phyloP scores from a whole-genome alignment of 345 rosid species.

The Lagerstroemia speciosa region DNA sequence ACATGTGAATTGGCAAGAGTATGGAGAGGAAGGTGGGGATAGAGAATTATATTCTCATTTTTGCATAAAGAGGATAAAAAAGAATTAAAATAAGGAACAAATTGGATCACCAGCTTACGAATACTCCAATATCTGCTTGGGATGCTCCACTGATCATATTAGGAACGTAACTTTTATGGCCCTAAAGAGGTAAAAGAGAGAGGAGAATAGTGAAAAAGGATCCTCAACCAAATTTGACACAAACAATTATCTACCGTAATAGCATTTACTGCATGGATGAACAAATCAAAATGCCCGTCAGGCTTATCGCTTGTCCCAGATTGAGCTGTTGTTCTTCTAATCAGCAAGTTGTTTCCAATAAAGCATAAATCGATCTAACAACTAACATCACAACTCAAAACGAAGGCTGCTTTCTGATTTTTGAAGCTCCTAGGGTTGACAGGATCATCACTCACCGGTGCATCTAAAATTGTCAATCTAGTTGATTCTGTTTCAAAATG shows the following conservation, averaged over 20 bases:
- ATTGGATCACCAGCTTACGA: conserved; percentile 37
- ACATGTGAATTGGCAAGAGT: neutral
- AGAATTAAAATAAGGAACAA: neutral
- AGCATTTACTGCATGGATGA: neutral
- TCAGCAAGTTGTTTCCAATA: neutral
- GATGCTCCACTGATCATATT: conserved; percentile 99
- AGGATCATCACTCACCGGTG: conserved; percentile 53
- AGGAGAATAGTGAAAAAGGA: neutral
- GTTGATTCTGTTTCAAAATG: conserved; percentile 88
- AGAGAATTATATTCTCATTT: neutral
- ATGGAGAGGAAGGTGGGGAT: conserved; percentile 4
- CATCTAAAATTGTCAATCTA: conserved; percentile 96
- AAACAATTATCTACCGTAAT: neutral
- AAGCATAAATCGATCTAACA: neutral
- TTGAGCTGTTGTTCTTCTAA: neutral
- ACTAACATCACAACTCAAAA: neutral
- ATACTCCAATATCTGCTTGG: conserved; percentile 95
- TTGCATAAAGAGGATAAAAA: neutral
- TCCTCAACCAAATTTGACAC: neutral
- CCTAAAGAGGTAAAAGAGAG: conserved; percentile 27
- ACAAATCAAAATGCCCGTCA: neutral
- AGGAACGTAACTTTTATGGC: conserved; percentile 98
- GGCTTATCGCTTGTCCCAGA: neutral
- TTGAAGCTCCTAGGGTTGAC: neutral
- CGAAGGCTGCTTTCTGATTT: neutral